Conservation (phyloP, 2,329 filamentous ascomycete genomes). For the Myriosclerotinia curreyana region DNA sequence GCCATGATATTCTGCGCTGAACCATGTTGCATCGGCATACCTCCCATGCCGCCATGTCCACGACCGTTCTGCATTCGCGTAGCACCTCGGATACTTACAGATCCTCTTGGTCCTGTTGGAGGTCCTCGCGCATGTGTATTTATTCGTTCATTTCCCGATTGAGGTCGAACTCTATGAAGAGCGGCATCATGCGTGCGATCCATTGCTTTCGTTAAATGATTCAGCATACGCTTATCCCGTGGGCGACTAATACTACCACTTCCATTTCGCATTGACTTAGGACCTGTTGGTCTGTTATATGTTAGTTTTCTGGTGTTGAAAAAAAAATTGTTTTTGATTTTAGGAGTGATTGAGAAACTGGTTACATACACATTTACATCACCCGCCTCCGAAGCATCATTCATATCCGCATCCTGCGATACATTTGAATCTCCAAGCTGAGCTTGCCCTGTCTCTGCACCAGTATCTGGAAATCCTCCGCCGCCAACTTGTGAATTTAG, state of each 20-base stretch:
- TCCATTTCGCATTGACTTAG: conserved; percentile 87
- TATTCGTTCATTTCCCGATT: conserved; percentile 72
- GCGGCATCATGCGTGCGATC: conserved; percentile 72
- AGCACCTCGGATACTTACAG: conserved; percentile 40
- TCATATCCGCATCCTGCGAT: conserved; percentile 72
- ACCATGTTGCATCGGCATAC: conserved; percentile 43
- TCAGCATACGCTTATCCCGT: conserved; percentile 78
- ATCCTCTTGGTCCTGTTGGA: conserved; percentile 66
- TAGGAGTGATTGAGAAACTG: not conserved
- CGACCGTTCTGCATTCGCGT: conserved; percentile 46
- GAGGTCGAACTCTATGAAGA: conserved; percentile 75
- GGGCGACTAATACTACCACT: conserved; percentile 46
- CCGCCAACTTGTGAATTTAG: conserved; percentile 64
- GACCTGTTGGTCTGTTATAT: conserved; percentile 74
- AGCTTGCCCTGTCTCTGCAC: conserved; percentile 41
- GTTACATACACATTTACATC: conserved; percentile 58
- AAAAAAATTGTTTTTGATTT: not conserved
- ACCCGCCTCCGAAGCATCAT: conserved; percentile 47
- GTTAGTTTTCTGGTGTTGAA: conserved; percentile 42
- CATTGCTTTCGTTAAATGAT: conserved; percentile 79
- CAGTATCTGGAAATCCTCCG: conserved; percentile 23
- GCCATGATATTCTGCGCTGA: conserved; percentile 47
- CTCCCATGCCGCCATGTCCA: conserved; percentile 46
- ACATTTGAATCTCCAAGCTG: conserved; percentile 54
- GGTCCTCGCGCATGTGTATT: conserved; percentile 71